Base-by-base conservation (phyloP, 2,329 filamentous ascomycete genomes). In the Phyllosticta citribraziliensis region DNA sequence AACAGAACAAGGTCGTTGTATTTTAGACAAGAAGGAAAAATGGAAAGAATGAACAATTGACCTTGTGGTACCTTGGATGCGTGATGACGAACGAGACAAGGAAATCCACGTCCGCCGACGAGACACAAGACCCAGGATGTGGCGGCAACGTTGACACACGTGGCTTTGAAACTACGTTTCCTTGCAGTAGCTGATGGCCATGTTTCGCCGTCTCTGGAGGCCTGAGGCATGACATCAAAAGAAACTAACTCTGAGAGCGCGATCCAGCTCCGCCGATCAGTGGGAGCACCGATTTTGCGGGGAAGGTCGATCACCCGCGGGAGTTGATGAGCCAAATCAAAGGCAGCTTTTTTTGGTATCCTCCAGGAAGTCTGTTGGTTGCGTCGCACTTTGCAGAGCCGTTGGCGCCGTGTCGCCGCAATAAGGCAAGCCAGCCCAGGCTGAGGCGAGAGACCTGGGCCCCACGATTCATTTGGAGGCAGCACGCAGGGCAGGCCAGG, bases 291-390 rank as follows among this genome's bases (percentile, higher is more conserved):
- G 52, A 20, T 30, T 47, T 47, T 60, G 58, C 58, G 58, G 58
- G 58, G 58, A 60, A 52, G 52, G 53, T 19, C 58, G 58, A 60
- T 60, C 53, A 56, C 58, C 53, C 58, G 58, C 53, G 40, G 40
- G 40, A 3, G 40, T 47, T 47, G 40, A 47, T 47, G 40, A 47
- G 40, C 40, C 40, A 47, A 47, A 47, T 2, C n/a, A 30, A 30
- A 4, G 27, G 27, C 6, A 6, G 27, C 40, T 14, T 47, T 17
- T n/a, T 47, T 6, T n/a, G n/a, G 40, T 2, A 3, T n/a, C 17
- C 11, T n/a, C 40, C 40, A n/a, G 35, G 35, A 11, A 19, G 17
- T 47, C 19, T 47, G 40, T 47, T 47, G 14, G 40, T 47, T 47
- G 40, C 40, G 40, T n/a, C n/a, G 40, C 6, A n/a, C 40, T n/a